These are phyloP conservation scores for Dichotomopilus funicola DNA, from an alignment of 2,329 filamentous ascomycete species.

Conservation along the genomic window DNA sequence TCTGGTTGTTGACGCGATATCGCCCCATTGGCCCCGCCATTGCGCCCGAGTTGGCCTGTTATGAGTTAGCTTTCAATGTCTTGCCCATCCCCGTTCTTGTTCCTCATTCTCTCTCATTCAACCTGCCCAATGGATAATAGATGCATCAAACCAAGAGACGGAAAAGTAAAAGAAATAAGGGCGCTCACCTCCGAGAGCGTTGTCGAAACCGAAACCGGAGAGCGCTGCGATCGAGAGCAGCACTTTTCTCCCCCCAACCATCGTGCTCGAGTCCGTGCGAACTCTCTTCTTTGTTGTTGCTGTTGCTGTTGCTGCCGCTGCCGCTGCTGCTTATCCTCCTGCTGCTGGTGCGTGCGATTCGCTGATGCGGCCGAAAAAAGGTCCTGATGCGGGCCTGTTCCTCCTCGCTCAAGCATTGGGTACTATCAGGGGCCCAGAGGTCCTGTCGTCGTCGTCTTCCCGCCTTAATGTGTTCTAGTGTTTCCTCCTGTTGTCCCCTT, in stretches of 20 bases:
- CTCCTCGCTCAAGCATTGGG: conserved; percentile 16
- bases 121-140: too few species aligned
- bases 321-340: too few species aligned
- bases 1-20: conserved; percentile 6
- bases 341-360: conserved; percentile 7
- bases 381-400: conserved; percentile 12
- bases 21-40: conserved; percentile 7
- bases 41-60: conserved; percentile 13
- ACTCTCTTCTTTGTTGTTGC: background rate
- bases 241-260: conserved; percentile 22
- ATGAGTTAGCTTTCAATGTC: conserved; percentile 5
- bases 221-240: conserved; percentile 26
- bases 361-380: conserved; percentile 2
- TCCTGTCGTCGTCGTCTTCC: too few species aligned
- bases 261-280: conserved; percentile 16
- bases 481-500: background rate
- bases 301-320: too few species aligned
- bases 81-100: too few species aligned
- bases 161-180: background rate
- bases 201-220: conserved; percentile 19
- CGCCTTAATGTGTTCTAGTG: too few species aligned
- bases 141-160: background rate
- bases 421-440: conserved; percentile 6
- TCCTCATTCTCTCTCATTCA: too few species aligned
- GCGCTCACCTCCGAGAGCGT: conserved; percentile 21